phyloP scores from a whole-genome alignment of 768 basidiomycete genomes.

The Naganishia vishniacii region DNA sequence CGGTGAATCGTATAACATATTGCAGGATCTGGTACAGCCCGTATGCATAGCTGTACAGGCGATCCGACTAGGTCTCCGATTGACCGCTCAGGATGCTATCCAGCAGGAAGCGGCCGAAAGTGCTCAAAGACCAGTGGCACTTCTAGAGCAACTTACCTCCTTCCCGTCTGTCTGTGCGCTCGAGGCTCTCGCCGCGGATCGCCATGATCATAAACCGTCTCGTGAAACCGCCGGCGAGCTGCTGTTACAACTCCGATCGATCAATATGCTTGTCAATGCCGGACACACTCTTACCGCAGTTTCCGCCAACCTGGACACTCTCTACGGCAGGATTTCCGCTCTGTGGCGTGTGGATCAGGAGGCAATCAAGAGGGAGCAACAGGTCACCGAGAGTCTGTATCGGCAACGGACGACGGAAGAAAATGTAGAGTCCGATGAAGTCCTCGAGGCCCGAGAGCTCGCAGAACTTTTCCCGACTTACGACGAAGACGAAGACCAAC shows the following conservation, averaged over 20 bases:
- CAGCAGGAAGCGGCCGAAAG: conserved; percentile 39
- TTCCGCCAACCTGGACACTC: neutral
- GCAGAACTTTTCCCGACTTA: conserved; percentile 67
- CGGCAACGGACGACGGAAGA: conserved; percentile 58
- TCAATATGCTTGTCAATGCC: conserved; percentile 12
- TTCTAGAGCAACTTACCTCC: conserved; percentile 30
- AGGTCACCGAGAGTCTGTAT: conserved; percentile 70
- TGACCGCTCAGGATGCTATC: conserved; percentile 46
- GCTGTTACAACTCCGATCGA: conserved; percentile 5
- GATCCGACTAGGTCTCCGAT: conserved; percentile 66
- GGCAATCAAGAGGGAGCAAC: conserved; percentile 61
- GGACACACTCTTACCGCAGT: conserved; percentile 2
- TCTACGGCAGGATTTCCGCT: conserved; percentile 12
- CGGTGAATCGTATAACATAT: conserved; percentile 62
- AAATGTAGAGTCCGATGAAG: conserved; percentile 60
- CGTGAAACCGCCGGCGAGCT: neutral
- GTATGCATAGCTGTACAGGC: conserved; percentile 63
- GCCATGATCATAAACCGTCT: conserved; percentile 21
- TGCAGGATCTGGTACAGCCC: conserved; percentile 64
- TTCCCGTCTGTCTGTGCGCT: conserved; percentile 33
- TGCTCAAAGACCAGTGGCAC: conserved; percentile 31
- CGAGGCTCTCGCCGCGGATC: conserved; percentile 17
- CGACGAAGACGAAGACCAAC: conserved; percentile 24
- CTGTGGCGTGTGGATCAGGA: conserved; percentile 77
- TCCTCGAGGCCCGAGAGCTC: conserved; percentile 78